phyloP scores from a whole-genome alignment of 2,329 filamentous ascomycete genomes.

The Sporothrix mexicana region DNA sequence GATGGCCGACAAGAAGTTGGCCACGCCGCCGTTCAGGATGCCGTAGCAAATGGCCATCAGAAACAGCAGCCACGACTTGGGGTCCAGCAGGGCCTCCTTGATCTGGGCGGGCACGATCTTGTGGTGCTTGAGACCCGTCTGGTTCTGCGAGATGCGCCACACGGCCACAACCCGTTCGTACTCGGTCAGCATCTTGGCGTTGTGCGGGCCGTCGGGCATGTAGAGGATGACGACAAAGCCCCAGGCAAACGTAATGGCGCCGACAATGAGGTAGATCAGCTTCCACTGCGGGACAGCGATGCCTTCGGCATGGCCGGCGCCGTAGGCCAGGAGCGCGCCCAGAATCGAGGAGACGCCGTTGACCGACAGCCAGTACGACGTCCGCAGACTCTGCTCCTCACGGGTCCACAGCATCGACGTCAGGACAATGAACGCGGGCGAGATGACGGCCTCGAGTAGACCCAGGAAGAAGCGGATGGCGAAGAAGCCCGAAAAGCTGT shows the following conservation, averaged over 20 bases:
- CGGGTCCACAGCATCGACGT: constrained; percentile 49
- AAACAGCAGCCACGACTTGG: constrained; percentile 43
- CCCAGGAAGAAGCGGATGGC: constrained; percentile 49
- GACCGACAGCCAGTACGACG: constrained; percentile 45
- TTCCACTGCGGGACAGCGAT: constrained; percentile 43
- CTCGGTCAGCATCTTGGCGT: constrained; percentile 46
- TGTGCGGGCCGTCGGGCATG: constrained; percentile 47
- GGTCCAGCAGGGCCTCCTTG: constrained; percentile 42
- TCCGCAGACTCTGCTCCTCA: constrained; percentile 47
- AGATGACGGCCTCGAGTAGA: constrained; percentile 50
- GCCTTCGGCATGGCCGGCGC: constrained; percentile 39
- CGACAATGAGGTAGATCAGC: constrained; percentile 38
- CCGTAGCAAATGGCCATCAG: constrained; percentile 43
- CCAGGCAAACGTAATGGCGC: constrained; percentile 38
- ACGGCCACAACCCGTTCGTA: constrained; percentile 48
- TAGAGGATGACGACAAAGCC: constrained; percentile 39
- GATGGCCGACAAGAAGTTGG: constrained; percentile 54
- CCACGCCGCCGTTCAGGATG: constrained; percentile 51
- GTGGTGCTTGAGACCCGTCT: constrained; percentile 51
- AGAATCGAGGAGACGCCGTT: constrained; percentile 44
- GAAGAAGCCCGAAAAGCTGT: constrained; percentile 46
- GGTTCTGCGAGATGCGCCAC: constrained; percentile 48
- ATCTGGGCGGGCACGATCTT: constrained; percentile 46
- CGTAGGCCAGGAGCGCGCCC: constrained; percentile 43
- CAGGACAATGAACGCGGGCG: constrained; percentile 48